Evolutionary conservation across 1,139 yeast species (phyloP), one percentile per base, ranked within the genome.

Genomic region (Lodderomyces pseudojiufengensis): DNA sequence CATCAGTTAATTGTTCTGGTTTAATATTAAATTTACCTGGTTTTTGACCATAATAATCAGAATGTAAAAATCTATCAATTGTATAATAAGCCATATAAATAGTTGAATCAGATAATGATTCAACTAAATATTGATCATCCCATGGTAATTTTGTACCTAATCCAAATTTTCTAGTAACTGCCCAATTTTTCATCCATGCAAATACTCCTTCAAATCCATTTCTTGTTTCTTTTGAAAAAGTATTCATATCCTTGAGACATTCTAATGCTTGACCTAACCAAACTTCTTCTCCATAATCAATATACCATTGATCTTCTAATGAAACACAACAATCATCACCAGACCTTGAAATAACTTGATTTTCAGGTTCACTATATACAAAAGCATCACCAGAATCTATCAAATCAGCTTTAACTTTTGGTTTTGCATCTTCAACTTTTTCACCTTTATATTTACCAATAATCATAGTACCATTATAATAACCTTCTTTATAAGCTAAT

Each of bases 181-280:
- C 98, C 99, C 99, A 94, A 69, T 88, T 90, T 68, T 84, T 86
- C 57, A 94, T 78, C 99, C 99, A 94, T 49, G 84, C 95, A 50
- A 94, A 73, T 40, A 86, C 95, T 63, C 90, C 92, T 64, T 90
- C 96, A 54, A 92, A 90, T 6, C 95, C 96, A 55, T 92, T 80
- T 57, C 85, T 78, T 36, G 95, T 86, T 69, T 92, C 98, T 39
- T 81, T 71, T 36, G 83, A 73, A 69, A 76, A 92, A 14, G 94
- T 77, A 61, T 85, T 78, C 94, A 94, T 81, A 47, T 63, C 58
- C 31, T 70, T 73, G 48, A 94, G 75, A 59, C 95, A 84, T 50
- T 84, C 94, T 46, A 82, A 70, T 38, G 97, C 95, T 59, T 78
- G 77, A n/a, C 70, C 62, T 58, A 84, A 84, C 99, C 99, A 94